Base-by-base conservation (phyloP, 495 filamentous ascomycete genomes). In the Parachaetomium inaequale region DNA sequence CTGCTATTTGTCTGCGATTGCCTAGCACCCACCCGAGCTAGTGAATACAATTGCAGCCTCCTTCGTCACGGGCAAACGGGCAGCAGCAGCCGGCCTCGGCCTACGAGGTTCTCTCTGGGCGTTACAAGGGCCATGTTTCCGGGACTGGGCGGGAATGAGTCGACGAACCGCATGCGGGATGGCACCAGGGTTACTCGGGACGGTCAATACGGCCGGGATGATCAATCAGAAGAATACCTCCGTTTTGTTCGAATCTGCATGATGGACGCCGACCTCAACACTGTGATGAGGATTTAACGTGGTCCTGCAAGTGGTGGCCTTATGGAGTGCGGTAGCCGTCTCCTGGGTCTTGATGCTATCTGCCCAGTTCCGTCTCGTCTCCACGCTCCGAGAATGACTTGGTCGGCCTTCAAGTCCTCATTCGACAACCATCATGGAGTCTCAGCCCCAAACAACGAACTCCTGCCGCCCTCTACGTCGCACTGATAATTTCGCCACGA, bases 1-100 rank as follows among this genome's bases (percentile, higher is more conserved):
- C 68, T 68, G 68, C 68, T 68, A 63, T 68, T 66, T 62, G 66
- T 63, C 64, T 71, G 66, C 66, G 66, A 57, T 68, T 68, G 51
- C 60, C 68, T 71, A 68, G 68, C 68, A 64, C 59, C 61, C 62
- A 61, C 26, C 21, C 56, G 55, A 68, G 64, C 68, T 68, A 71
- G 66, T 63, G 63, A 68, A 71, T 68, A 65, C 57, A 68, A 69
- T 42, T 57, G 61, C 64, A 58, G 61, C 55, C 57, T 67, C 62
- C 68, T 71, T 66, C 68, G 68, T 65, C 68, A 67, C 63, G 56
- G 60, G 50, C 59, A 57, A 25, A 61, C 47, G 46, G 54, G 61
- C 34, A 56, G 43, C 34, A 56, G 43, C 31, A 52, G 38, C 28
- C 29, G 38, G n/a, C 38, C 19, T 61, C 36, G 46, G 46, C n/a